Evolutionary conservation across 176 grass and related monocot species (phyloP).

Genomic region (Zea luxurians): DNA sequence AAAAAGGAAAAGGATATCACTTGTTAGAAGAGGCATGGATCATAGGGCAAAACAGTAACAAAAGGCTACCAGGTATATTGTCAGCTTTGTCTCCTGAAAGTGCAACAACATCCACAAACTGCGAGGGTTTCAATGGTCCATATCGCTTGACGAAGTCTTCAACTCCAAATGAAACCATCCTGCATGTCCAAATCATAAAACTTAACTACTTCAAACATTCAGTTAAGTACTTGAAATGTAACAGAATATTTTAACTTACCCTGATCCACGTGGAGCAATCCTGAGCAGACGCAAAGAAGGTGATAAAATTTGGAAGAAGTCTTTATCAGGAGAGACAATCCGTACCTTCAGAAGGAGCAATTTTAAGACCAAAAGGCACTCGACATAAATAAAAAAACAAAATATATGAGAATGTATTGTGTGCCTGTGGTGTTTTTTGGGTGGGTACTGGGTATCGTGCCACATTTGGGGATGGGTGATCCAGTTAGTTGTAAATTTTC

Average conservation of each 20-base stretch:
- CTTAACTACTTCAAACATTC: constrained; percentile 35
- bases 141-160: constrained; percentile 91
- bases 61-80: constrained; percentile 84
- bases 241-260: constrained; percentile 54
- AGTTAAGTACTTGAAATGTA: constrained; percentile 23
- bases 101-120: constrained; percentile 90
- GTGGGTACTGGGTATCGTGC: background rate
- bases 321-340: constrained; percentile 97
- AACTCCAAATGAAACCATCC: constrained; percentile 97
- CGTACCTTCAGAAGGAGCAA: constrained; percentile 59
- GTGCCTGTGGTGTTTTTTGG: background rate
- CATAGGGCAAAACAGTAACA: constrained; percentile 34
- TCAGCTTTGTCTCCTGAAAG: constrained; percentile 94
- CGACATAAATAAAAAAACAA: constrained; percentile 21
- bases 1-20: constrained; percentile 4
- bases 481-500: background rate
- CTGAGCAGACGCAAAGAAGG: constrained; percentile 82
- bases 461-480: background rate
- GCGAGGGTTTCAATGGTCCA: constrained; percentile 71
- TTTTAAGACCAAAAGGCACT: constrained; percentile 33
- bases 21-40: constrained; percentile 3
- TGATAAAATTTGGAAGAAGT: constrained; percentile 98
- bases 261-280: constrained; percentile 70
- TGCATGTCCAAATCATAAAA: constrained; percentile 45
- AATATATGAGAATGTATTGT: constrained; percentile 20